Evolutionary conservation across 2,329 filamentous ascomycete species (phyloP), one percentile per base, ranked within the genome.

Genomic region (Fonsecaea nubica): DNA sequence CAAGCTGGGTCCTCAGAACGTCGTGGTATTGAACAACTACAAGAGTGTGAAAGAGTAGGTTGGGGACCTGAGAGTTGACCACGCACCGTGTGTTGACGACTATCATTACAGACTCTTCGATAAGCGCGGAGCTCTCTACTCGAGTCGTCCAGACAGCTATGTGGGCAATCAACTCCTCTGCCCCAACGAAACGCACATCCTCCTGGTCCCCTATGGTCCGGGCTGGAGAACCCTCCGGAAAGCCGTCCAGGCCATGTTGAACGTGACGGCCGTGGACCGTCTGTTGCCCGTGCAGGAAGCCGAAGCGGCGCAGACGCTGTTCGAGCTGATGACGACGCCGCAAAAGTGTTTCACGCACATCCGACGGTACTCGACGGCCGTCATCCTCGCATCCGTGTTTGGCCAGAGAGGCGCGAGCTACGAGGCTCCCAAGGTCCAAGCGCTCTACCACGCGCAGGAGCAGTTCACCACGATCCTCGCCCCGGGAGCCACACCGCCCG

Each of bases 111-210:
- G 60, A 9, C 71, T 87, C 4, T 67, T 86, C 3, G 58, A 61
- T 45, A 61, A 53, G 30, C 42, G 58, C 5, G 58, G 58, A 21
- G 42, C 58, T 25, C 35, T 52, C 32, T 61, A 61, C 45, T 61
- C 58, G 4, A 38, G 33, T 13, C 58, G 58, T 15, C 58, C 58
- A 8, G 75, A 78, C 5, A 78, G 80, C 74, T 80, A 83, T 50
- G 79, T 84, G 9, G 81, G 79, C 2, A 61, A 52, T 55, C 45
- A 58, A 25, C 56, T 64, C 4, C 63, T 66, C 21, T 66, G 56
- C 13, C 38, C 58, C 25, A 15, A n/a, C 6, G 33, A 54, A 9
- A 38, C 35, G 1, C 58, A 61, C 30, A 53, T 77, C 55, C 48
- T 77, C 25, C 74, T 76, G 70, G 75, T 76, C 72, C 58, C 58